phyloP scores from a whole-genome alignment of 495 filamentous ascomycete species.

The Aspergillus bertholletiae region DNA sequence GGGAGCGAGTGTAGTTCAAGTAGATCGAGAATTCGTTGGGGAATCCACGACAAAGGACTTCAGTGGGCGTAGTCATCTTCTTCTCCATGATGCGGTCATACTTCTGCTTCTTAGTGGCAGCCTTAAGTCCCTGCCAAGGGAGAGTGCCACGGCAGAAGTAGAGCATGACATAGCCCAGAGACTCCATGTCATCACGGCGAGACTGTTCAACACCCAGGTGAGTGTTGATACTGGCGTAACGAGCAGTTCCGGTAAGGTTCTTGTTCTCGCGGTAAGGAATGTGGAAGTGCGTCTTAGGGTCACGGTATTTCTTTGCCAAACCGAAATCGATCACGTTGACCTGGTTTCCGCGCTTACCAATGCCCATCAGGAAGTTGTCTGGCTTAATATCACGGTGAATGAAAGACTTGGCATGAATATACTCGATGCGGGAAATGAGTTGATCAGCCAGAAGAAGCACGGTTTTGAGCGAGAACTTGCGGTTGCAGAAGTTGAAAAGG shows the following conservation, averaged over 20 bases:
- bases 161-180: conserved; percentile 98
- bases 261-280: conserved; percentile 99
- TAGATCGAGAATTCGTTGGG: conserved; percentile 99
- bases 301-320: conserved; percentile 99
- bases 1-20: conserved; percentile 97
- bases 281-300: conserved; percentile 99
- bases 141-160: conserved; percentile 99
- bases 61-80: conserved; percentile 99
- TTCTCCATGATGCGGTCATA: conserved; percentile 99
- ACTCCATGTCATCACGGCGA: conserved; percentile 99
- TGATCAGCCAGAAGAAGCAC: conserved; percentile 96
- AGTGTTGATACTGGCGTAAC: conserved; percentile 99
- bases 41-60: conserved; percentile 98
- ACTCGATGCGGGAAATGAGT: conserved; percentile 98
- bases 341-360: conserved; percentile 99
- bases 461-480: conserved; percentile 99
- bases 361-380: conserved; percentile 99
- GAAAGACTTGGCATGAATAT: conserved; percentile 99
- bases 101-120: conserved; percentile 99
- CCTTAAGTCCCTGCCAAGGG: conserved; percentile 99
- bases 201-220: conserved; percentile 99
- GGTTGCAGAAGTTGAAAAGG: conserved; percentile 99
- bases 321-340: conserved; percentile 99
- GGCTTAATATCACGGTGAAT: conserved; percentile 99
- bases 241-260: conserved; percentile 98